These are phyloP conservation scores for Boletus huronensis DNA, from an alignment of 768 basidiomycete species.

Conservation along the genomic window DNA sequence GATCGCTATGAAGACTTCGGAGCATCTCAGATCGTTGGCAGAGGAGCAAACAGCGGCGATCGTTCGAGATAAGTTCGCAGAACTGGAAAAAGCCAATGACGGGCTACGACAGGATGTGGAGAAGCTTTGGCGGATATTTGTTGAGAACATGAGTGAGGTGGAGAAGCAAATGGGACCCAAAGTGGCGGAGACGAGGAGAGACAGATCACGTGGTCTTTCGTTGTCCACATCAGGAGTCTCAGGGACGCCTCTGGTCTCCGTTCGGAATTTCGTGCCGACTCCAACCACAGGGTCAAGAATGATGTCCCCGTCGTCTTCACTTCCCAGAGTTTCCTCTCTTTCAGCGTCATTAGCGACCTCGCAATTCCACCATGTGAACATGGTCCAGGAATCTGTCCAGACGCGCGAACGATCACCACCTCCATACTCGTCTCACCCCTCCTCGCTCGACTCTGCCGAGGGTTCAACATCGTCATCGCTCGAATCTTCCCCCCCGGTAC, in stretches of 20 bases:
- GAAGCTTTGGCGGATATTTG: slow-evolving; percentile 58
- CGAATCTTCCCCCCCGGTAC: slow-evolving; percentile 12
- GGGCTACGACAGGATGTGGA: slow-evolving; percentile 57
- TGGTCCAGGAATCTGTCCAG: slow-evolving; percentile 20
- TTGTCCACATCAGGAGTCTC: slow-evolving; percentile 20
- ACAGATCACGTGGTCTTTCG: slow-evolving; percentile 20
- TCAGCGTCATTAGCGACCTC: slow-evolving; percentile 67
- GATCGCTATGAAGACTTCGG: slow-evolving; percentile 53
- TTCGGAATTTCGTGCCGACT: slow-evolving; percentile 58
- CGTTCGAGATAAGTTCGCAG: slow-evolving; percentile 50
- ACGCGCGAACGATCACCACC: slow-evolving; percentile 29
- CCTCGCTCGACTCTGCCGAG: slow-evolving; percentile 28
- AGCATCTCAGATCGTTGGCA: slow-evolving; percentile 50
- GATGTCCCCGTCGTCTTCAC: slow-evolving; percentile 36
- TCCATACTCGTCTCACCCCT: slow-evolving; percentile 36
- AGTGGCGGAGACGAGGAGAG: slow-evolving; percentile 17
- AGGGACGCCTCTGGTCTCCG: slow-evolving; percentile 36
- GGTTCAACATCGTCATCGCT: slow-evolving; percentile 20
- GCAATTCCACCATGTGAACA: slow-evolving; percentile 51
- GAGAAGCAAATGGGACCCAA: slow-evolving; percentile 37
- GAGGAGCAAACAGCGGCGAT: slow-evolving; percentile 56
- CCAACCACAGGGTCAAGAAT: slow-evolving; percentile 35
- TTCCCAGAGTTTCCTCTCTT: slow-evolving; percentile 54
- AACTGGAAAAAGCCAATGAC: slow-evolving; percentile 54
- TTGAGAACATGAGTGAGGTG: slow-evolving; percentile 42